Base-by-base conservation (phyloP, 1,284 basidiomycete genomes). In the Meripilus lineatus region DNA sequence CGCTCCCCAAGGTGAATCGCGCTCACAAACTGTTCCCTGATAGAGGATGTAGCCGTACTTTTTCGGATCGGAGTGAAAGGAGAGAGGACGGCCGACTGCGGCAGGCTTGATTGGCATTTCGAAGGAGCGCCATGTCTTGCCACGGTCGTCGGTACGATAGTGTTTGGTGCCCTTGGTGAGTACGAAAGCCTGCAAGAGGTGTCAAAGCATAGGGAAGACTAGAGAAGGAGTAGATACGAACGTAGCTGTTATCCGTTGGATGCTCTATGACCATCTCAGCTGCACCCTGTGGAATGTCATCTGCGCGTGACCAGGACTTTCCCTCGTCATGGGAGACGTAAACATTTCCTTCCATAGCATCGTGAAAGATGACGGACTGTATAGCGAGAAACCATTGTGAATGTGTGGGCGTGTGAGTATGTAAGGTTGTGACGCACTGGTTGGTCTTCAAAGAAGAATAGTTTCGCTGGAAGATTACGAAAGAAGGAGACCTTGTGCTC, bases 381-480 rank as follows among this genome's bases (percentile, higher is more conserved):
- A n/a, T n/a, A n/a, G n/a, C n/a, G n/a, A n/a, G n/a, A n/a, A n/a
- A n/a, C n/a, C n/a, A n/a, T n/a, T n/a, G 65, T 1, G 42, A 30
- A 18, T 39, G 21, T 24, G 46, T 21, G 23, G 18, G 30, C n/a
- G 45, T 41, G 34, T 15, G 44, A 39, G 13, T 37, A 58, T 10
- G 23, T 13, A 33, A 14, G 6, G 21, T 8, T 17, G 11, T 4
- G n/a, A 66, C 72, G 52, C 50, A 93, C 91, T 32, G 84, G 65
- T 5, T 89, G 85, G 68, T 96, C 94, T 53, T 95, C 89, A 68
- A 98, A 95, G 74, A 93, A 97, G 71, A 89, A 87, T 42, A 97
- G 64, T 53, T 79, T 74, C n/a, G 76, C 74, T 1, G 94, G 93
- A n/a, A 90, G 68, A 62, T 89, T 88, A 39, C 70, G 55, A 60